Conservation (phyloP, 441 rosid species). For the Lepidium campestre region DNA sequence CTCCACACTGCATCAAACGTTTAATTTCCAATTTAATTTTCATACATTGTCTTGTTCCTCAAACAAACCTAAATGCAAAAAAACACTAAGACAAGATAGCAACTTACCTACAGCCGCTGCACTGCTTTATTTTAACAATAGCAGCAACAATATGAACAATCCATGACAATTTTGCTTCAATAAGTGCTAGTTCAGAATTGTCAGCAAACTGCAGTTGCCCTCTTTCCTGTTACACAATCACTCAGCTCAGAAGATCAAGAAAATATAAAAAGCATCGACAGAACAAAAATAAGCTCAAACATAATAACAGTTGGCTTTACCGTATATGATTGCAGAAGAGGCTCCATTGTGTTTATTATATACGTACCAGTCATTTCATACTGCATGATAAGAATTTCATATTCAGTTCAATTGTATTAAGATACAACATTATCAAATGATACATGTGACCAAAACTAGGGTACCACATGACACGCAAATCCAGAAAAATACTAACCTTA, state of each 20-base stretch:
- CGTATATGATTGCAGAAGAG: constrained; percentile 88
- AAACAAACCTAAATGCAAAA: constrained; percentile 12
- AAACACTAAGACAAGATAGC: constrained; percentile 15
- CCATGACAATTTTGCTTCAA: constrained; percentile 98
- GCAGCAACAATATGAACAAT: constrained; percentile 94
- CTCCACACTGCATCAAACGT: constrained; percentile 65
- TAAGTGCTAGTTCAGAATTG: constrained; percentile 64
- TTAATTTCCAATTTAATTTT: constrained; percentile 10
- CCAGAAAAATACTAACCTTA: constrained; percentile 57
- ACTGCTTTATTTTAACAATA: constrained; percentile 84
- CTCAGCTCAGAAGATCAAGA: background rate
- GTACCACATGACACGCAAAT: background rate
- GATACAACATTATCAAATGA: background rate
- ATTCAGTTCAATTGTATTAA: constrained; percentile 17
- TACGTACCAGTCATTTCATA: constrained; percentile 81
- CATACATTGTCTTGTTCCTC: constrained; percentile 11
- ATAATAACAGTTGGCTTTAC: constrained; percentile 36
- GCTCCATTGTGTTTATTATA: constrained; percentile 86
- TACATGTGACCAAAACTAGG: background rate
- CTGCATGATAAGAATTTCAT: constrained; percentile 42
- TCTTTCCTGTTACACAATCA: constrained; percentile 61
- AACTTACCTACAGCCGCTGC: constrained; percentile 80
- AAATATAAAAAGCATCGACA: background rate
- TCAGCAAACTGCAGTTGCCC: constrained; percentile 55
- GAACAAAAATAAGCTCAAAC: constrained; percentile 5